Conservation (phyloP, 805 yeast species). For the Yarrowia bubula region DNA sequence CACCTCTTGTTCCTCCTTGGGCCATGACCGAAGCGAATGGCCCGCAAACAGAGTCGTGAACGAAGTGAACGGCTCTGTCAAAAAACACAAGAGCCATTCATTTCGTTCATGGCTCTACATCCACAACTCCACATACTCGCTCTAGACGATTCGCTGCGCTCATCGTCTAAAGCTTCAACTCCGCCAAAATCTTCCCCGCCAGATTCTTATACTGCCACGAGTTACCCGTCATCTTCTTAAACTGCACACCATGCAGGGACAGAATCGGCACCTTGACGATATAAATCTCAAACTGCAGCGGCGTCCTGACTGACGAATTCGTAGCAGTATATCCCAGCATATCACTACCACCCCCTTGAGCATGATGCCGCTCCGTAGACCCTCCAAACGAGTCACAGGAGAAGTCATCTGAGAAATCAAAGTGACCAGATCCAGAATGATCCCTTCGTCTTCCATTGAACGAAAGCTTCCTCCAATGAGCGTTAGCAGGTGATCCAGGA, state of each 20-base stretch:
- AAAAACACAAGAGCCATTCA: no score
- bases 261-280: constrained; percentile 89
- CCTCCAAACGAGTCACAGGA: constrained; percentile 25
- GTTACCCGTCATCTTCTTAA: constrained; percentile 88
- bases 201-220: constrained; percentile 92
- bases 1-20: background rate
- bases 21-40: no score
- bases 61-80: no score
- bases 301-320: constrained; percentile 44
- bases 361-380: constrained; percentile 28
- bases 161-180: constrained; percentile 54
- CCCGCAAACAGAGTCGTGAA: no score
- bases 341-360: constrained; percentile 39
- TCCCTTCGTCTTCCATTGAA: constrained; percentile 34
- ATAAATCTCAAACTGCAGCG: constrained; percentile 84
- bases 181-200: constrained; percentile 78
- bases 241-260: constrained; percentile 89
- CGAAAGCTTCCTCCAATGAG: constrained; percentile 36
- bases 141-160: background rate
- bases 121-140: no score
- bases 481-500: constrained; percentile 34
- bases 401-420: constrained; percentile 25
- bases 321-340: constrained; percentile 39
- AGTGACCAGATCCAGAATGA: constrained; percentile 10
- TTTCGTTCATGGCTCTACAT: no score